Evolutionary conservation across 805 yeast genomes (phyloP).

Genomic region (Saturnispora zaruensis): DNA sequence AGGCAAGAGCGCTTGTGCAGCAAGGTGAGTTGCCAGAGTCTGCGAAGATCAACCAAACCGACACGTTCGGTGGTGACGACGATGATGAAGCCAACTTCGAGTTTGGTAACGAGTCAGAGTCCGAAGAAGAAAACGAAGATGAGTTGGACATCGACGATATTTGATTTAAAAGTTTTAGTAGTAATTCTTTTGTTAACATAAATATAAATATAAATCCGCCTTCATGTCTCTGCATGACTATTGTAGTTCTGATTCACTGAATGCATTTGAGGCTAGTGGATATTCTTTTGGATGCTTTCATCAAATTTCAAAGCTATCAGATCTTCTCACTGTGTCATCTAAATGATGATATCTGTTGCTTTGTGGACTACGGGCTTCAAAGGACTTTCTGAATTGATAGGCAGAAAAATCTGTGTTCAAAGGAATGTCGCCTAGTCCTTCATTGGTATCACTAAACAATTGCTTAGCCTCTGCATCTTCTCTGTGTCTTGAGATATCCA

Average conservation of each 20-base stretch:
- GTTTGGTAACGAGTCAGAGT: constrained; percentile 84
- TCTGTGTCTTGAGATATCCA: constrained; percentile 67
- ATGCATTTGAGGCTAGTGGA: no score
- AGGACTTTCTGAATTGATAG: constrained; percentile 65
- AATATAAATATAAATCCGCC: not conserved
- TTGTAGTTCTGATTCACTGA: not conserved
- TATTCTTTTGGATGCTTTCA: no score
- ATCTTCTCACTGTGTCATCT: constrained; percentile 35
- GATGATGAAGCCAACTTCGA: constrained; percentile 98
- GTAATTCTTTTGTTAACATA: not conserved
- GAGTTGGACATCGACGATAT: constrained; percentile 92
- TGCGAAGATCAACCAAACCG: constrained; percentile 96
- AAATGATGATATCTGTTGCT: constrained; percentile 18
- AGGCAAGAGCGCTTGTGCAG: constrained; percentile 91
- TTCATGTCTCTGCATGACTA: not conserved
- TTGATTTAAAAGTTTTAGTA: constrained; percentile 29
- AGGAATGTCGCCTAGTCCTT: constrained; percentile 55
- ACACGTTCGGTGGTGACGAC: constrained; percentile 91
- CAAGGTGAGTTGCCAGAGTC: constrained; percentile 96
- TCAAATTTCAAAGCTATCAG: constrained; percentile 46
- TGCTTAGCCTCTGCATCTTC: constrained; percentile 37
- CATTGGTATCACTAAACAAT: constrained; percentile 37
- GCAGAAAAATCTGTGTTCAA: constrained; percentile 75
- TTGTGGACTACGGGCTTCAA: constrained; percentile 45
- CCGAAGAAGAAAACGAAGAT: constrained; percentile 49